Evolutionary conservation across 768 basidiomycete species (phyloP).

Genomic region (Crepidotus variabilis): DNA sequence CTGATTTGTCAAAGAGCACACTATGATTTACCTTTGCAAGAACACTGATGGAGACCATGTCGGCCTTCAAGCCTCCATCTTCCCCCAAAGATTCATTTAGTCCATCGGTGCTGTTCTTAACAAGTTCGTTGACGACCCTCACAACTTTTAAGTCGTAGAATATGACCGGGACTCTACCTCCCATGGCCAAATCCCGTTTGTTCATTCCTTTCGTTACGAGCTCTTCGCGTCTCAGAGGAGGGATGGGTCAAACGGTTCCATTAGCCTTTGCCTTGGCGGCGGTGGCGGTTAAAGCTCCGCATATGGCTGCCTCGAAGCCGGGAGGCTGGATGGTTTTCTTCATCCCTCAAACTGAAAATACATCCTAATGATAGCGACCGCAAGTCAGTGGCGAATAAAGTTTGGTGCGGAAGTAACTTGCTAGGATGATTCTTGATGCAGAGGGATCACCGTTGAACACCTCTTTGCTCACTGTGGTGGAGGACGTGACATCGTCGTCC

Average conservation of each 20-base stretch:
- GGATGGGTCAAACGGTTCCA: background rate
- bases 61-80: background rate
- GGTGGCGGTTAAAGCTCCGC: constrained; percentile 17
- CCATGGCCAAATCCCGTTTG: constrained; percentile 43
- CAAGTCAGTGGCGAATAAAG: too few species aligned
- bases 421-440: constrained; percentile 34
- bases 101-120: background rate
- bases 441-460: constrained; percentile 18
- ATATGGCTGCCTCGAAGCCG: constrained; percentile 23
- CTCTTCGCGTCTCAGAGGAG: background rate
- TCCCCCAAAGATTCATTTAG: background rate
- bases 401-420: constrained; percentile 18
- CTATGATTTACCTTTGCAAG: constrained; percentile 36
- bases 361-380: too few species aligned
- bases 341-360: background rate
- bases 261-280: background rate
- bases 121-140: constrained; percentile 37
- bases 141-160: constrained; percentile 62
- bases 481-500: constrained; percentile 11
- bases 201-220: constrained; percentile 51
- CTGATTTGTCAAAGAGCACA: constrained; percentile 4
- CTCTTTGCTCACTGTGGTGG: constrained; percentile 17
- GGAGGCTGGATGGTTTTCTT: background rate
- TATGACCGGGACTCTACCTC: constrained; percentile 53
- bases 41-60: constrained; percentile 36